phyloP scores from a whole-genome alignment of 2,329 filamentous ascomycete genomes.

The Alternaria sp. region DNA sequence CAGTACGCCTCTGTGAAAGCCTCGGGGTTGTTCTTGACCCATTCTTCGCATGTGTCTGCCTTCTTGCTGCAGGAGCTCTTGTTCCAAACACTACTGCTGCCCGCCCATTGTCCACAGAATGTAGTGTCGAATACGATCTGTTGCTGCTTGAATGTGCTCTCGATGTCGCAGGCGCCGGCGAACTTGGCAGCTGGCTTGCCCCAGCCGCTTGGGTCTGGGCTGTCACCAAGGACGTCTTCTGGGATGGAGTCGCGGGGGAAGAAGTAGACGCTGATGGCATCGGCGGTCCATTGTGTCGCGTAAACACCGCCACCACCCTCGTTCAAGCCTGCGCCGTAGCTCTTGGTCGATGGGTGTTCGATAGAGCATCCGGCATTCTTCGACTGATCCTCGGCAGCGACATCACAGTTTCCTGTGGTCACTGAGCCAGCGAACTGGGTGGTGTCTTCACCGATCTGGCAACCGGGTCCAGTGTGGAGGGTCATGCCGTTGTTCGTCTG shows the following conservation, averaged over 20 bases:
- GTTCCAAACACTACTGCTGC: slow-evolving; percentile 68
- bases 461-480: slow-evolving; percentile 56
- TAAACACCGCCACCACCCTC: slow-evolving; percentile 53
- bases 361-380: slow-evolving; percentile 54
- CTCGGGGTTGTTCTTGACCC: slow-evolving; percentile 72
- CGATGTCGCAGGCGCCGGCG: slow-evolving; percentile 71
- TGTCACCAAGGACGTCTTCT: slow-evolving; percentile 63
- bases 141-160: slow-evolving; percentile 72
- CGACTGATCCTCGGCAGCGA: slow-evolving; percentile 48
- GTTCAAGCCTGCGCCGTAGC: slow-evolving; percentile 64
- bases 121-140: slow-evolving; percentile 82
- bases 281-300: slow-evolving; percentile 68
- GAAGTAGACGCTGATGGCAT: slow-evolving; percentile 79
- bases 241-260: slow-evolving; percentile 75
- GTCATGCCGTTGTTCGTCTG: slow-evolving; percentile 53
- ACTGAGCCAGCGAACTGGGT: slow-evolving; percentile 58
- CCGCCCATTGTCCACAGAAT: slow-evolving; percentile 87
- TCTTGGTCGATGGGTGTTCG: slow-evolving; percentile 46
- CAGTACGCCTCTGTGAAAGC: slow-evolving; percentile 79
- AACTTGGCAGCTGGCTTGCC: slow-evolving; percentile 73
- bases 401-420: slow-evolving; percentile 58
- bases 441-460: slow-evolving; percentile 46
- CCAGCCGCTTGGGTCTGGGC: slow-evolving; percentile 73
- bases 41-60: slow-evolving; percentile 72
- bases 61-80: slow-evolving; percentile 65